Conservation (phyloP, 345 rosid genomes). For the Chamaenerion angustifolium region DNA sequence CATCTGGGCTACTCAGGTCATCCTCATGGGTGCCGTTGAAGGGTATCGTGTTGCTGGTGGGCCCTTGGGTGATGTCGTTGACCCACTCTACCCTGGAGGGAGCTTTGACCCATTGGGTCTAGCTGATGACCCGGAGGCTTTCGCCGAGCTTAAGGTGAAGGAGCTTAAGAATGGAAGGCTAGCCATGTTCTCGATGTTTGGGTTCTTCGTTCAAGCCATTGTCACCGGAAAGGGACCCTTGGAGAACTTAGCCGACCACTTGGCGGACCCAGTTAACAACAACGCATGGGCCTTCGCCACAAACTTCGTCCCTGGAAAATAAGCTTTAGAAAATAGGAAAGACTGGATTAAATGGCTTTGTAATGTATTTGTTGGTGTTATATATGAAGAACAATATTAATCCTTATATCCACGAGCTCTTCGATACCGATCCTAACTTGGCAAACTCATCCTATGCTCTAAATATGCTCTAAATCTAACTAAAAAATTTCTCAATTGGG, state of each 20-base stretch:
- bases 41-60: constrained; percentile 66
- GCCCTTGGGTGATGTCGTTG: constrained; percentile 55
- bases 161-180: constrained; percentile 73
- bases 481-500: too few species aligned
- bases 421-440: too few species aligned
- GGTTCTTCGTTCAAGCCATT: constrained; percentile 76
- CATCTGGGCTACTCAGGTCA: constrained; percentile 59
- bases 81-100: constrained; percentile 67
- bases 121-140: constrained; percentile 78
- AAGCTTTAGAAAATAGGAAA: too few species aligned
- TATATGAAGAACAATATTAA: constrained; percentile 8
- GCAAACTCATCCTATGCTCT: too few species aligned
- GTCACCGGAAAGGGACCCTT: constrained; percentile 75
- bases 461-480: too few species aligned
- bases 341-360: constrained; percentile 21
- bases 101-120: constrained; percentile 79
- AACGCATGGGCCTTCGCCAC: constrained; percentile 85
- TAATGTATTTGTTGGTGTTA: constrained; percentile 8
- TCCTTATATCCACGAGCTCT: too few species aligned
- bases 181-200: constrained; percentile 86
- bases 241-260: constrained; percentile 74
- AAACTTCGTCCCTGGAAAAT: constrained; percentile 84
- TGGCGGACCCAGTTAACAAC: constrained; percentile 80
- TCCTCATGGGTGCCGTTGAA: constrained; percentile 67
- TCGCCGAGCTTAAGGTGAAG: constrained; percentile 72